These are phyloP conservation scores for Diaporthe nobilis DNA, from an alignment of 2,329 filamentous ascomycete species.

Conservation along the genomic window DNA sequence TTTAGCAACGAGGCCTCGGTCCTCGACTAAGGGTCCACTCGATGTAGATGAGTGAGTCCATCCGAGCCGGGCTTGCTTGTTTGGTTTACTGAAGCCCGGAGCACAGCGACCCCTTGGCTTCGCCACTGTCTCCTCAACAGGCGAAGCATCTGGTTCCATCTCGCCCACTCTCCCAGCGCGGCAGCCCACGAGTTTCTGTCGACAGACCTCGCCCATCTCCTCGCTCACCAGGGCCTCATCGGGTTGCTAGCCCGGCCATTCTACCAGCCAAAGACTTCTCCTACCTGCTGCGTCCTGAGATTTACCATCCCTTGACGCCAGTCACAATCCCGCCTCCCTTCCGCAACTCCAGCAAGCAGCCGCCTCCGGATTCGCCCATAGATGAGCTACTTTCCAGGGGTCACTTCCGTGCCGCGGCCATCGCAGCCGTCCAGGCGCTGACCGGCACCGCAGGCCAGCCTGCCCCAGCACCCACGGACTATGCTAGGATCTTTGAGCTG, in stretches of 20 bases:
- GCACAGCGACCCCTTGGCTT: conserved; percentile 46
- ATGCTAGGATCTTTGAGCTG: conserved; percentile 78
- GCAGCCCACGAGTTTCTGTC: conserved; percentile 46
- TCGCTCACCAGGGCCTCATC: conserved; percentile 52
- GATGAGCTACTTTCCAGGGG: conserved; percentile 77
- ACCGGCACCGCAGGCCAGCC: conserved; percentile 60
- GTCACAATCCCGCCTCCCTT: conserved; percentile 75
- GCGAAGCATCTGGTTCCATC: conserved; percentile 44
- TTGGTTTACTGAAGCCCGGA: conserved; percentile 26
- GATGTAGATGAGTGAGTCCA: conserved; percentile 80
- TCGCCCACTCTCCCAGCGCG: conserved; percentile 43
- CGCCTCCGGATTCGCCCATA: conserved; percentile 74
- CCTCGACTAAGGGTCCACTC: conserved; percentile 83
- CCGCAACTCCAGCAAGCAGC: conserved; percentile 75
- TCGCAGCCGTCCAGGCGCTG: conserved; percentile 74
- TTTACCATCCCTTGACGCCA: conserved; percentile 85
- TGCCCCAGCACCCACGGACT: conserved; percentile 66
- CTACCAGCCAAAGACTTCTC: conserved; percentile 79
- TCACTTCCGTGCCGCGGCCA: conserved; percentile 85
- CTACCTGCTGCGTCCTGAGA: conserved; percentile 83
- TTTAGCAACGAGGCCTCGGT: conserved; percentile 72
- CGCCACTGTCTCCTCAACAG: conserved; percentile 44
- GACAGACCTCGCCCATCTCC: conserved; percentile 45
- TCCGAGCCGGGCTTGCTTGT: conserved; percentile 19
- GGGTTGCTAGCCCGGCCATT: conserved; percentile 45